phyloP scores from a whole-genome alignment of 768 basidiomycete genomes.

The Leccinum aurantiacum region DNA sequence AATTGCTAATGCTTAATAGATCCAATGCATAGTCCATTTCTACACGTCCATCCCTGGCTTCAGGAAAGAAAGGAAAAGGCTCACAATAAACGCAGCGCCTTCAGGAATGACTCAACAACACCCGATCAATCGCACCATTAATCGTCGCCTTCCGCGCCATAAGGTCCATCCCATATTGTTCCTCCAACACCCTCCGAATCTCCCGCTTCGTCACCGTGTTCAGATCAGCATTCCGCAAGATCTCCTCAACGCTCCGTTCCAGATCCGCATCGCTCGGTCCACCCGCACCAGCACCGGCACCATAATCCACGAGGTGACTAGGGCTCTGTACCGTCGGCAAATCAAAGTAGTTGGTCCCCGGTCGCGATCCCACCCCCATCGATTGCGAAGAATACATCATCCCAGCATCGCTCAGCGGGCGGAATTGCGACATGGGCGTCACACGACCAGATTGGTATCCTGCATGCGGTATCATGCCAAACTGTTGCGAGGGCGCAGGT shows the following conservation, averaged over 20 bases:
- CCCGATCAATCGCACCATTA: conserved; percentile 75
- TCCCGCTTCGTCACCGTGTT: conserved; percentile 91
- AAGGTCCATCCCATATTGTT: conserved; percentile 76
- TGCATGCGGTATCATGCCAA: conserved; percentile 52
- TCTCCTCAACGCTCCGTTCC: conserved; percentile 69
- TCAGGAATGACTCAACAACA: conserved; percentile 52
- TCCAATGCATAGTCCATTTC: conserved; percentile 21
- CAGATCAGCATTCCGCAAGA: conserved; percentile 78
- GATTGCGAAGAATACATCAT: conserved; percentile 62
- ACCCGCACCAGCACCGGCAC: conserved; percentile 36
- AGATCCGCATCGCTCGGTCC: conserved; percentile 68
- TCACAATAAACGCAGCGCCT: background rate
- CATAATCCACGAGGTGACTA: conserved; percentile 44
- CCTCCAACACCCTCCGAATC: conserved; percentile 81
- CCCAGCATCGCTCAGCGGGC: conserved; percentile 33
- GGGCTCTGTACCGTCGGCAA: conserved; percentile 54
- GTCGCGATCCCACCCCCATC: conserved; percentile 63
- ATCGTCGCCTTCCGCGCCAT: conserved; percentile 68
- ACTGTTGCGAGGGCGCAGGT: conserved; percentile 67
- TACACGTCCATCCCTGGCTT: conserved; percentile 10
- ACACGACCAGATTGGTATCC: conserved; percentile 79
- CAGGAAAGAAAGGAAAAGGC: background rate
- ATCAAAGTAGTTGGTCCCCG: conserved; percentile 76
- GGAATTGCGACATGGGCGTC: conserved; percentile 56
- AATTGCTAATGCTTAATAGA: conserved; percentile 15